Base-by-base conservation (phyloP, 768 basidiomycete genomes). In the Russula sp. region DNA sequence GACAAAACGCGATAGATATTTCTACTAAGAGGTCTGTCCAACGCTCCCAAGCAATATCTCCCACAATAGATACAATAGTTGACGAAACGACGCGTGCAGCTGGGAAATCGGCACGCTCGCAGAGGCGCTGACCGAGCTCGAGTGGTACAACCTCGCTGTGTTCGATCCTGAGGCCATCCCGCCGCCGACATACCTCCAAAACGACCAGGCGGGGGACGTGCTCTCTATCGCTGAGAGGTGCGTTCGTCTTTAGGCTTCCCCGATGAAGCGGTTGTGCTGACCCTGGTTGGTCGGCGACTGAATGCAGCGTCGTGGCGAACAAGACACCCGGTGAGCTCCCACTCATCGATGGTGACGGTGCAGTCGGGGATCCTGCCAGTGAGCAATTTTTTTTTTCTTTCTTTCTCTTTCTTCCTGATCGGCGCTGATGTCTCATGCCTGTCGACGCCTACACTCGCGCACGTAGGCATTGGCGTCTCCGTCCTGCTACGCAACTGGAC, bases 341-440 rank as follows among this genome's bases (percentile, higher is more conserved):
- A 16, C 71, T 86, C 36, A 74, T 82, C 38, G 68, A 74, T 32
- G 73, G 76, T 35, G 75, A 82, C 59, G 79, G 79, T 36, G 79
- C 82, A 25, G 81, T 80, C 7, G 84, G 79, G 0, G 86, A 87
- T 67, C 85, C 85, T 18, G 81, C 84, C 2, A 84, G 79, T 79
- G 60, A 50, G 76, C 71, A 18, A n/a, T n/a, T n/a, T n/a, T n/a
- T n/a, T n/a, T n/a, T 42, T 20, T n/a, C 41, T 25, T 20, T 29
- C n/a, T 5, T 20, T 9, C 25, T 8, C 7, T 22, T 22, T 3
- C 2, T 14, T 36, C 34, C 3, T 35, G 5, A 5, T 3, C 10
- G 36, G 11, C 14, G 7, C 43, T 48, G 46, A 58, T 13, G 1
- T 22, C n/a, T 29, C 25, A 29, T 29, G 25, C 25, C 25, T 29